Evolutionary conservation across 345 rosid genomes (phyloP), one percentile per base, ranked within the genome.

Genomic region (Gossypium arboreum): DNA sequence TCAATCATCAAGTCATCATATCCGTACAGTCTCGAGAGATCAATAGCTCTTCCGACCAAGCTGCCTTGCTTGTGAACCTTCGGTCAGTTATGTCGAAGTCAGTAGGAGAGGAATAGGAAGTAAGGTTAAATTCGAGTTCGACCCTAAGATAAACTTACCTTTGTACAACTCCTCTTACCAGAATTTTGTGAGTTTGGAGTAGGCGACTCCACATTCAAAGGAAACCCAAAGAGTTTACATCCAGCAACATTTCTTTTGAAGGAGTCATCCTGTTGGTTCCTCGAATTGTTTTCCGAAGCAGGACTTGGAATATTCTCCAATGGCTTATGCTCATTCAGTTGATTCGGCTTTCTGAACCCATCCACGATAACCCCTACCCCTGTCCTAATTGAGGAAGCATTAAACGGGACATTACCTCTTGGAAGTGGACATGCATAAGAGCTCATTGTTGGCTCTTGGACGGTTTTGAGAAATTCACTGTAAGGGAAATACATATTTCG

Each of bases 1-100:
- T 94, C 98, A 3, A 56, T 80, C 74, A 86, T 80, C 80, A 94
- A 87, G 58, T 92, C 98, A 47, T 60, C 73, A 50, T 94, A 94
- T 50, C 93, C 90, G 51, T 90, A 83, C 57, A 94, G 84, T 76
- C 85, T 79, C 1, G 90, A 88, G 69, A 94, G 89, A 81, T 92
- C 98, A 78, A 94, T 86, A 63, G 97, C 97, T 79, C 97, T 88
- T 78, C 97, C 97, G 77, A 94, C 95, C 81, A 86, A 80, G 78
- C 91, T 94, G 74, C 97, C 98, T 84, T 94, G 97, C 90, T 90
- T 94, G 88, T 91, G 94, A 84, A 91, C 97, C 98, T 94, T 86
- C 81, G 71, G 13, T 41, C 45, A 60, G 75, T 54, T 60, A 56
- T 66, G 29, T 51, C 11, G 60, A 44, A 59, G 34, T 68, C 44